Base-by-base conservation (phyloP, 2,329 filamentous ascomycete species). In the Penicillium occitanis region DNA sequence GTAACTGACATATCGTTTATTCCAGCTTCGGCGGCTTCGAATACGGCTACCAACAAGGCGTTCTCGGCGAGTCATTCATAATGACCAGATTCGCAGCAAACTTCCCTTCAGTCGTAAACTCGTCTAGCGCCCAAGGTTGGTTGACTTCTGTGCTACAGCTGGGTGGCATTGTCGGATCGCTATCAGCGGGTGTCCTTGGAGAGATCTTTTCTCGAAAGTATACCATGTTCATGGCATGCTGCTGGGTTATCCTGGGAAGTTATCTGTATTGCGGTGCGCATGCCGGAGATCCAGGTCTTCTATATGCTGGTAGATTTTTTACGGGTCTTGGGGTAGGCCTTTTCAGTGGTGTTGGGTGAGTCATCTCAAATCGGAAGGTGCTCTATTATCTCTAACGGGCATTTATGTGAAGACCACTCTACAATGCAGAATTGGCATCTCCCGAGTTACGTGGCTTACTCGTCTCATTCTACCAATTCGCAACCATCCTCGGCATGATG, bases 111-210 rank as follows among this genome's bases (percentile, higher is more conserved):
- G 80, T 83, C 3, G 79, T 81, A 1, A 74, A 77, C 11, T 78
- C 76, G 1, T 79, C 80, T 6, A 73, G 71, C 25, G 74, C 76
- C 37, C 77, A 74, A 4, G 77, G 77, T 5, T 79, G 77, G 76
- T 72, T 85, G 70, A 85, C 83, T 17, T 83, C 83, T 2, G 82
- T 85, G 76, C 79, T 85, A 19, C 81, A 85, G 68, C 72, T 85
- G 8, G 83, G 84, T 42, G 83, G 82, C 37, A 74, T 84, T 14
- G 66, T 78, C 4, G 77, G 80, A 37, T 79, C 79, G 1, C 65
- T 82, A 10, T 75, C 78, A 40, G 76, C 79, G 35, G 80, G 80
- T 58, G 83, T 80, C 68, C 73, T 85, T 25, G 83, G 83, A 4
- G 84, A 86, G 68, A 81, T 80, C 66, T 78, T 83, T 51, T 84